phyloP scores from a whole-genome alignment of 192 early-diverging fungal genomes.

The Podila verticillata region DNA sequence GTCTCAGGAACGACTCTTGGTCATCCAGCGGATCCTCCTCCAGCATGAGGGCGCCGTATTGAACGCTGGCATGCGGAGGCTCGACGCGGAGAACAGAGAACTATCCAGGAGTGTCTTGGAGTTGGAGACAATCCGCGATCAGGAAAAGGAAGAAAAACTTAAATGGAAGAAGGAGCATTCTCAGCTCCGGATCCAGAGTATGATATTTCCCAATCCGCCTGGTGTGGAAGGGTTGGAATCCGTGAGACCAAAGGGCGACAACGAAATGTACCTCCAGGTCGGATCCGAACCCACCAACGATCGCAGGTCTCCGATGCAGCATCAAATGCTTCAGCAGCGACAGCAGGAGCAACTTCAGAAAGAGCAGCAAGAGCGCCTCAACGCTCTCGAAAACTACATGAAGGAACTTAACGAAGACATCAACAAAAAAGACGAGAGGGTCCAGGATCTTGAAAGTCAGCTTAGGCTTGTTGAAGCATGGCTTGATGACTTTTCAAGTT shows the following conservation, averaged over 20 bases:
- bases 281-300: neutral
- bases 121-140: constrained; percentile 28
- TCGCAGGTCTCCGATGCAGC: neutral
- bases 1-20: constrained; percentile 45
- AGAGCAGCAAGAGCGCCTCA: constrained; percentile 9
- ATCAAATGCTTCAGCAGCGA: neutral
- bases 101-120: constrained; percentile 25
- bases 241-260: neutral
- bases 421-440: constrained; percentile 38
- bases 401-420: constrained; percentile 43
- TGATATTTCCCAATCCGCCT: constrained; percentile 45
- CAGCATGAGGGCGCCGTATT: constrained; percentile 61
- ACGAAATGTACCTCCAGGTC: neutral
- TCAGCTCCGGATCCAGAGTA: constrained; percentile 42
- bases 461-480: constrained; percentile 32
- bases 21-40: constrained; percentile 50
- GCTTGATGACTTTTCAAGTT: constrained; percentile 26
- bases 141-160: constrained; percentile 45
- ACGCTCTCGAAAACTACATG: constrained; percentile 35
- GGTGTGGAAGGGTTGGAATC: constrained; percentile 14
- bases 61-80: constrained; percentile 51
- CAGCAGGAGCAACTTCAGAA: neutral
- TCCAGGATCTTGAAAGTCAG: constrained; percentile 28
- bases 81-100: constrained; percentile 50
- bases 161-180: constrained; percentile 49